Evolutionary conservation across 2,329 filamentous ascomycete species (phyloP).

Genomic region (Cladosporium sp.): DNA sequence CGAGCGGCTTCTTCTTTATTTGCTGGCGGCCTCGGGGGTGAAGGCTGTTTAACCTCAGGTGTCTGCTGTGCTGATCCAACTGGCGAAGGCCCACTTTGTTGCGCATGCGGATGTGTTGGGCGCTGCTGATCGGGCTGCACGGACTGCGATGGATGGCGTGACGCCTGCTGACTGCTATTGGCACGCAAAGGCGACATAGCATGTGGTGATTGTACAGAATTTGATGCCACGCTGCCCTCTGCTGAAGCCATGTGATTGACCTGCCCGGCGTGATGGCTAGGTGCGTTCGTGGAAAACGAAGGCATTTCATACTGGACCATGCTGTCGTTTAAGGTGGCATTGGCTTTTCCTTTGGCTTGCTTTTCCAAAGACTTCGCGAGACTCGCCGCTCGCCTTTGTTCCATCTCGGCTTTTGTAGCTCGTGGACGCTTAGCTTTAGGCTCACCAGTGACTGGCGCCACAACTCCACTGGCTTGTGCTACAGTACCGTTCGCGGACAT

Average conservation of each 20-base stretch:
- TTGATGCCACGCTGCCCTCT: background rate
- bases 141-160: background rate
- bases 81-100: slow-evolving; percentile 1
- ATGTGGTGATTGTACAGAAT: background rate
- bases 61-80: slow-evolving; percentile 17
- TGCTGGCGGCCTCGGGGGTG: slow-evolving; percentile 30
- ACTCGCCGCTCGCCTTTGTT: background rate
- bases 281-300: slow-evolving; percentile 21
- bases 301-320: slow-evolving; percentile 26
- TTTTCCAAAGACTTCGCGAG: background rate
- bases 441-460: background rate
- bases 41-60: slow-evolving; percentile 21
- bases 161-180: background rate
- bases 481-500: slow-evolving; percentile 16
- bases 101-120: background rate
- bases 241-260: background rate
- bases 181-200: too few relatives aligned
- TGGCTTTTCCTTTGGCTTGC: background rate
- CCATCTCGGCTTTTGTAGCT: slow-evolving; percentile 7
- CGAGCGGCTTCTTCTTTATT: slow-evolving; percentile 53
- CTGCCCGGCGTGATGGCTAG: slow-evolving; percentile 15
- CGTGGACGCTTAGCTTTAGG: background rate
- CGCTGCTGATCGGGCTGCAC: background rate
- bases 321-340: slow-evolving; percentile 4
- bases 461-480: slow-evolving; percentile 13